Evolutionary conservation across 2,329 filamentous ascomycete genomes (phyloP), one percentile per base, ranked within the genome.

Genomic region (Didymella sp.): DNA sequence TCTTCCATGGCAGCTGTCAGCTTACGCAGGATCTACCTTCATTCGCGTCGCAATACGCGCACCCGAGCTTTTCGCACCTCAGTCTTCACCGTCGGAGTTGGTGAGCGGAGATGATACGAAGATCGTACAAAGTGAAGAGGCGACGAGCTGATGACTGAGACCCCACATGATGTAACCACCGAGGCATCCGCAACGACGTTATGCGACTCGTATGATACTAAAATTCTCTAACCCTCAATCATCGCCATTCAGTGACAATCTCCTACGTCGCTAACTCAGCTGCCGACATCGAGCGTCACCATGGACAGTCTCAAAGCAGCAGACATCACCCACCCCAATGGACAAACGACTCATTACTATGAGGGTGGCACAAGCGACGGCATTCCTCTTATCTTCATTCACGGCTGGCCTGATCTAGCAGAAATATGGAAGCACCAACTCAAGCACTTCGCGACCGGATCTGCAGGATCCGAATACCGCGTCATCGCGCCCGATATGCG

Each of bases 361-460:
- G 65, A 67, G 48, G 64, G 62, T 27, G 67, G 68, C 4, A 63
- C 61, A 1, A 46, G 58, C 28, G 30, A 66, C 19, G 67, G 68
- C 7, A 65, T 55, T 8, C 66, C 67, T 13, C 22, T 71, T 1
- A 62, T 71, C 46, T 69, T 71, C 61, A 55, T 71, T 21, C 68
- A 71, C 57, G 69, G 68, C 43, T 77, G 75, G 75, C 73, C 74
- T 0, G 75, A 70, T 15, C 71, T 76, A 45, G 74, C 64, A 6
- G 68, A 72, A 43, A 66, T 66, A 15, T 77, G 75, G 75, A 73
- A 72, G 40, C 63, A 67, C 15, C 74, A 77, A 35, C 65, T 77
- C 8, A 54, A 64, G 2, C 61, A 71, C 6, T 76, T 77, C 49
- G 68, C 60, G 45, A 63, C 55, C 46, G 65, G 22, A 45, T 70